Percentiles rank a stretch among this genome's conserved stretches.
Conservation (phyloP, 1,284 basidiomycete genomes). For the Taiwanofungus camphoratus region DNA sequence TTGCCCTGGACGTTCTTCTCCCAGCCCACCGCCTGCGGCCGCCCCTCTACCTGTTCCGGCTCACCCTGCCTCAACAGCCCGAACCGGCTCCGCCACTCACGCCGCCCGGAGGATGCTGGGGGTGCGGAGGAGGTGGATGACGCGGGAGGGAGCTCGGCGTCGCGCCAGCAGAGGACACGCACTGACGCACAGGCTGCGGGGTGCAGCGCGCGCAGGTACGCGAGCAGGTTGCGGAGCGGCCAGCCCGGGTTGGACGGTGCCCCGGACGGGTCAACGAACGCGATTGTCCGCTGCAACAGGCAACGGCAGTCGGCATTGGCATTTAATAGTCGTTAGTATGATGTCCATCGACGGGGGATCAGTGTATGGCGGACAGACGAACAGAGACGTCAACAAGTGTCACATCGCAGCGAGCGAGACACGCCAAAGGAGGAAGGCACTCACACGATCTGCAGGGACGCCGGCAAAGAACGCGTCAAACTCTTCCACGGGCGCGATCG, state of each 20-base stretch:
- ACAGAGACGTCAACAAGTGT: no score
- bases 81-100: conserved; percentile 55
- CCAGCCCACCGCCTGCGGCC: conserved; percentile 83
- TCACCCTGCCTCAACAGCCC: conserved; percentile 40
- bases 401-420: not conserved
- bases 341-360: conserved; percentile 2
- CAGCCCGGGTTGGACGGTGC: conserved; percentile 80
- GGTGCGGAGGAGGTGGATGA: not conserved
- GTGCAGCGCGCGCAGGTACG: conserved; percentile 64
- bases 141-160: conserved; percentile 45
- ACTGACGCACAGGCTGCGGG: conserved; percentile 42
- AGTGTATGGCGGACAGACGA: no score
- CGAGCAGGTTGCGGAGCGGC: conserved; percentile 90
- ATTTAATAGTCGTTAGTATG: no score
- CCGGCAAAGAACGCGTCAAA: conserved; percentile 50
- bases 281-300: conserved; percentile 50
- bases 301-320: no score
- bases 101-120: conserved; percentile 16
- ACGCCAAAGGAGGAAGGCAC: conserved; percentile 11
- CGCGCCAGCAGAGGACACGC: conserved; percentile 75
- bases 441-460: conserved; percentile 34
- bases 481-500: conserved; percentile 49
- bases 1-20: conserved; percentile 86
- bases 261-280: conserved; percentile 87
- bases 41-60: conserved; percentile 5